phyloP scores from a whole-genome alignment of 2,329 filamentous ascomycete species.

The Aureobasidium mangrovei region DNA sequence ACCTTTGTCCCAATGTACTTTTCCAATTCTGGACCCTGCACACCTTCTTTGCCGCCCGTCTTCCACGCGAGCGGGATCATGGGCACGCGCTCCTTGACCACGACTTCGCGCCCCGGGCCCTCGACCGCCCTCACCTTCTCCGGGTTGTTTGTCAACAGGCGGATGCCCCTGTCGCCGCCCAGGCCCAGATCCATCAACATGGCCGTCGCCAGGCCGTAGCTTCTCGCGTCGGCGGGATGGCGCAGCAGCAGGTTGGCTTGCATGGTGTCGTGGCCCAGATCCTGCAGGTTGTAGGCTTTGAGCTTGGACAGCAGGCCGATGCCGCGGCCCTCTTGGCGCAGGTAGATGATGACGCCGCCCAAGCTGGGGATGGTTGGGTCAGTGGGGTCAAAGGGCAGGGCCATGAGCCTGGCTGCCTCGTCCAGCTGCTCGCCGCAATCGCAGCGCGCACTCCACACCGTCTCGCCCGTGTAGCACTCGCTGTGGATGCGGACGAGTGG shows the following conservation, averaged over 20 bases:
- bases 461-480: slow-evolving; percentile 97
- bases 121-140: slow-evolving; percentile 95
- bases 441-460: slow-evolving; percentile 93
- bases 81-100: slow-evolving; percentile 79
- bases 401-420: slow-evolving; percentile 88
- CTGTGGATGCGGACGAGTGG: slow-evolving; percentile 92
- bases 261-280: slow-evolving; percentile 93
- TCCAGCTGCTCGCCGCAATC: slow-evolving; percentile 97
- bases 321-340: slow-evolving; percentile 90
- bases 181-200: slow-evolving; percentile 82
- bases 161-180: slow-evolving; percentile 59
- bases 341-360: slow-evolving; percentile 88
- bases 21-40: slow-evolving; percentile 80
- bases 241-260: slow-evolving; percentile 86
- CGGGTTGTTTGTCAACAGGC: slow-evolving; percentile 89
- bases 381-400: slow-evolving; percentile 8
- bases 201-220: slow-evolving; percentile 91
- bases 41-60: slow-evolving; percentile 64
- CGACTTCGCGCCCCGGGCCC: slow-evolving; percentile 77
- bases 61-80: slow-evolving; percentile 97
- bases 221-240: slow-evolving; percentile 88
- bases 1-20: slow-evolving; percentile 95
- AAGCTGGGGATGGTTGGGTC: slow-evolving; percentile 22
- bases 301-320: slow-evolving; percentile 93
- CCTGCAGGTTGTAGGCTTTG: slow-evolving; percentile 96